These are phyloP conservation scores for Amanita thiersii DNA, from an alignment of 768 basidiomycete species.

Conservation along the genomic window DNA sequence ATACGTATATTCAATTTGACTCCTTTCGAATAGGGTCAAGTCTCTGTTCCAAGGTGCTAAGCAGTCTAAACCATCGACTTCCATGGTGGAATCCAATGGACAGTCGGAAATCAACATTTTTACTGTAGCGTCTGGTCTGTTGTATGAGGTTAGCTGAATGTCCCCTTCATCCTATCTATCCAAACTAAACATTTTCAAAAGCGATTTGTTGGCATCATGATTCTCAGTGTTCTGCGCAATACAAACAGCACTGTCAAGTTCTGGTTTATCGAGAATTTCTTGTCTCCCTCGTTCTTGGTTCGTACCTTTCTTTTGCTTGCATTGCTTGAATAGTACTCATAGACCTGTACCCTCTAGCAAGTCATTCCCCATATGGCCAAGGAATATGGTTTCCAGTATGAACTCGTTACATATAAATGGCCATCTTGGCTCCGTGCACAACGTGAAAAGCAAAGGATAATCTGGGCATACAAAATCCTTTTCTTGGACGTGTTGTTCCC, in stretches of 20 bases:
- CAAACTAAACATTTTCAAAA: conserved; percentile 19
- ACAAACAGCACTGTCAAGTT: conserved; percentile 96
- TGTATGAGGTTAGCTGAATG: conserved; percentile 81
- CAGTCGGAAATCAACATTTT: conserved; percentile 98
- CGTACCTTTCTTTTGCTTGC: background rate
- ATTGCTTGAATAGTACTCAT: background rate
- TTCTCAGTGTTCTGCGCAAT: conserved; percentile 89
- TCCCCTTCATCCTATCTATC: no score
- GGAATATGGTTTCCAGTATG: conserved; percentile 92
- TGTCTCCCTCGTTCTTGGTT: conserved; percentile 94
- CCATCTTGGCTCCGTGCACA: conserved; percentile 96
- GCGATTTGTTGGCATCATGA: conserved; percentile 99
- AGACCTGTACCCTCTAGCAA: conserved; percentile 46
- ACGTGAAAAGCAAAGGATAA: conserved; percentile 95
- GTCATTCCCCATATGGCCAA: conserved; percentile 90
- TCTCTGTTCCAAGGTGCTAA: conserved; percentile 31
- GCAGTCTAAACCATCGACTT: conserved; percentile 19
- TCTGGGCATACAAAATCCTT: conserved; percentile 99
- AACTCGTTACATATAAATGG: conserved; percentile 99
- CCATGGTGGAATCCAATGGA: conserved; percentile 18
- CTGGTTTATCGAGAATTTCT: conserved; percentile 99
- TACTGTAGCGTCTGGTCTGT: conserved; percentile 92
- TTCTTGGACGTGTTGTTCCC: conserved; percentile 99
- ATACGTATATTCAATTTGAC: conserved; percentile 13
- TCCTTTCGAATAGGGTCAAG: conserved; percentile 26